phyloP scores from a whole-genome alignment of 228 moss, liverwort and hornwort species.

The Sphagnum fallax region DNA sequence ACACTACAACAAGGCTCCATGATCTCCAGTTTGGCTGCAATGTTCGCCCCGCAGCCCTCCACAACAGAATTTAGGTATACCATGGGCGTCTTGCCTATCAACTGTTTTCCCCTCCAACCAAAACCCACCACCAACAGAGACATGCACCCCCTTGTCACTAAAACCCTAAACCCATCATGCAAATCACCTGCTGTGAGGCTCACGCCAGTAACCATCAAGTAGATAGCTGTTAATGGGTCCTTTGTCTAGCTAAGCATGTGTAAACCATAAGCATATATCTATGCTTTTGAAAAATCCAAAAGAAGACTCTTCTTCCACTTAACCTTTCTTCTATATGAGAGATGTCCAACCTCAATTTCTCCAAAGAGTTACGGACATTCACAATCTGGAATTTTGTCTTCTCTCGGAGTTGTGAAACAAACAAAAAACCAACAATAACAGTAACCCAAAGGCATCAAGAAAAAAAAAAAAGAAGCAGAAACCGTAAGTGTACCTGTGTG shows the following conservation, averaged over 20 bases:
- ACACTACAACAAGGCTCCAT: constrained; percentile 99
- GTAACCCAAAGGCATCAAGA: background rate
- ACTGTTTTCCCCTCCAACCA: constrained; percentile 19
- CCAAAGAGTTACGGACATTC: background rate
- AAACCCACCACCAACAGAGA: too few species aligned
- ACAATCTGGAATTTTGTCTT: background rate
- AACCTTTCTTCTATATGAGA: background rate
- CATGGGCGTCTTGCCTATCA: constrained; percentile 98
- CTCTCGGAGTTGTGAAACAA: background rate
- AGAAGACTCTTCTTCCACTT: background rate
- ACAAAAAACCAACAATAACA: background rate
- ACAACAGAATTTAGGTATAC: constrained; percentile 85
- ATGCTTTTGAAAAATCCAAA: too few species aligned
- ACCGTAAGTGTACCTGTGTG: constrained; percentile 46
- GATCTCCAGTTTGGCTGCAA: constrained; percentile 94
- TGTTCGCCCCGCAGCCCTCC: constrained; percentile 78
- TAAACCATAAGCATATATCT: too few species aligned
- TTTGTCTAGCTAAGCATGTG: background rate
- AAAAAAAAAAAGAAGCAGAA: background rate
- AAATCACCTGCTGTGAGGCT: background rate
- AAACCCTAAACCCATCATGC: background rate
- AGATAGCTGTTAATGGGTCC: background rate
- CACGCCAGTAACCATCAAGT: background rate
- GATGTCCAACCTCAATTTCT: background rate
- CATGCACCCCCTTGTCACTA: background rate